These are phyloP conservation scores for Quercus aquifolioides DNA, from an alignment of 306 rosid species.

Conservation along the genomic window DNA sequence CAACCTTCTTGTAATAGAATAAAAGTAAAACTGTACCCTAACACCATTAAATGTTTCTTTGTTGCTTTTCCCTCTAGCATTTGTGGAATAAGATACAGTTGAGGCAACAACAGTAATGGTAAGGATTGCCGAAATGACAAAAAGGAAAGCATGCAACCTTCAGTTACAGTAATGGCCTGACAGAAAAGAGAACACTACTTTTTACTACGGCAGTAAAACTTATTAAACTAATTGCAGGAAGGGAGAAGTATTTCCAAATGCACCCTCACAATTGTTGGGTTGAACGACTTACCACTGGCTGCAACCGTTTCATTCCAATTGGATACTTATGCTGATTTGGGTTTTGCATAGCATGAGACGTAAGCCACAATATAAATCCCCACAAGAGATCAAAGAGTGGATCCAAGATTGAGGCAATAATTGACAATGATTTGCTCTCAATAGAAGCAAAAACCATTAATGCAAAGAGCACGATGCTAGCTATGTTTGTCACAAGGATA, in stretches of 20 bases:
- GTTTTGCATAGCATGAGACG: constrained; percentile 61
- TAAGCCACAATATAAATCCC: constrained; percentile 81
- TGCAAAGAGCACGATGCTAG: constrained; percentile 59
- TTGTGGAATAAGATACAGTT: neutral
- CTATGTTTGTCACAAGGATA: constrained; percentile 44
- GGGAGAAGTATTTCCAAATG: neutral
- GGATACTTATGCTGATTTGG: constrained; percentile 69
- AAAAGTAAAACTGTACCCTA: too few species aligned
- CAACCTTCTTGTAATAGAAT: neutral
- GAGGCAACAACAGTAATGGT: neutral
- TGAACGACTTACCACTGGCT: constrained; percentile 60
- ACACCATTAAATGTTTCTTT: neutral
- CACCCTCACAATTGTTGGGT: neutral
- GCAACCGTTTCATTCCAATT: constrained; percentile 87
- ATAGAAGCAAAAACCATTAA: constrained; percentile 67
- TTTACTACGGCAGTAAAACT: neutral
- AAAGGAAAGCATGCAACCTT: neutral
- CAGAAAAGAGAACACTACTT: neutral
- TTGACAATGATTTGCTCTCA: constrained; percentile 65
- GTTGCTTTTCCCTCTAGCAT: neutral
- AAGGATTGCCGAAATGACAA: neutral
- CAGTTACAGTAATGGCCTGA: neutral
- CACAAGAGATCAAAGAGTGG: constrained; percentile 80
- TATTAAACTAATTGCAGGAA: neutral
- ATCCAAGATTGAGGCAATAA: constrained; percentile 79